Conservation (phyloP, 805 yeast species). For the Candida schatavii region DNA sequence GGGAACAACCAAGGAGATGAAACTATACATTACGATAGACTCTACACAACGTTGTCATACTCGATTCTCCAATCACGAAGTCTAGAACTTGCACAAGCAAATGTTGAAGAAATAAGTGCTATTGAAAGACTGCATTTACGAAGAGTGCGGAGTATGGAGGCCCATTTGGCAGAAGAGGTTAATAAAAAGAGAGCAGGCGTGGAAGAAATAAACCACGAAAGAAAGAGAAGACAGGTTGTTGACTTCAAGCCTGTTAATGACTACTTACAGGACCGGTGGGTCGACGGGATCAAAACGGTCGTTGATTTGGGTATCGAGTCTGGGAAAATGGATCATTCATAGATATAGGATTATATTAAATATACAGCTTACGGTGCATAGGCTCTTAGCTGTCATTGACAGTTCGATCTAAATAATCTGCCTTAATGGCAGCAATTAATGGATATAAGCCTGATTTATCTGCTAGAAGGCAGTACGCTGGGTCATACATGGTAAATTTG, state of each 20-base stretch:
- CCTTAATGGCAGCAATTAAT: too few species aligned
- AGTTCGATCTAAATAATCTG: too few species aligned
- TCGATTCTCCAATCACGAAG: slow-evolving; percentile 38
- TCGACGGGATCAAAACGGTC: slow-evolving; percentile 40
- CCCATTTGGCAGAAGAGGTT: slow-evolving; percentile 18
- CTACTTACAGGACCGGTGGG: slow-evolving; percentile 50
- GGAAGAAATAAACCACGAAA: slow-evolving; percentile 38
- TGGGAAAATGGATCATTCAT: slow-evolving; percentile 3
- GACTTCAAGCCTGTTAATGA: slow-evolving; percentile 44
- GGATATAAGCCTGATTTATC: too few species aligned
- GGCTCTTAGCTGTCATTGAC: too few species aligned
- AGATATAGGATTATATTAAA: too few species aligned
- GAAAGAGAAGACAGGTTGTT: slow-evolving; percentile 42
- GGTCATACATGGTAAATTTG: too few species aligned
- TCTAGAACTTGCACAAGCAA: slow-evolving; percentile 23
- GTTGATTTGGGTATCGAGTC: slow-evolving; percentile 34
- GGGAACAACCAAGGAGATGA: slow-evolving; percentile 12
- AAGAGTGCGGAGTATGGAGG: slow-evolving; percentile 22
- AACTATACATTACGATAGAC: slow-evolving; percentile 14
- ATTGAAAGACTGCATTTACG: slow-evolving; percentile 33
- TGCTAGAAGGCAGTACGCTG: too few species aligned
- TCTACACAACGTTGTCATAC: slow-evolving; percentile 40
- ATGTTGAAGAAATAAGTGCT: slow-evolving; percentile 24
- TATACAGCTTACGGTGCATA: too few species aligned
- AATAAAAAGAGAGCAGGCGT: slow-evolving; percentile 39